Base-by-base conservation (phyloP, 345 rosid species). In the Psidium friedrichsthalianum region DNA sequence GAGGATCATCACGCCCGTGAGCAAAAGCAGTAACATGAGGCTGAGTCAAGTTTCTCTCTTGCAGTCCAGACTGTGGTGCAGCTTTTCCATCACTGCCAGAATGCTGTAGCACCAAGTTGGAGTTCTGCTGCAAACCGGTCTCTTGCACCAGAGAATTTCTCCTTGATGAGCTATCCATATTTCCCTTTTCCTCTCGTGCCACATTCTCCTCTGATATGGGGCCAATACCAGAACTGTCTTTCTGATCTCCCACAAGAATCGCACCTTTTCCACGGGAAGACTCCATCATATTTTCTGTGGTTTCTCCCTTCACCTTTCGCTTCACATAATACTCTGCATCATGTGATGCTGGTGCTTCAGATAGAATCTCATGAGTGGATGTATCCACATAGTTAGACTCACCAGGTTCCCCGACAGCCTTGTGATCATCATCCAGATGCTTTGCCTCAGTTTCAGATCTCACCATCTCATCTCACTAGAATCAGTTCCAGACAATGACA, bases 381-480 rank as follows among this genome's bases (percentile, higher is more conserved):
- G 85, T 57, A 78, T 83, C 83, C 25, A 80, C 82, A 18, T 42
- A 82, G 51, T 51, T 54, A 83, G 82, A 51, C 69, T 84, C 88
- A 76, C 86, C 90, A 55, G 54, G 82, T 85, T 92, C 91, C 25
- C 89, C 78, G 24, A 54, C 83, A 82, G 81, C 53, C 83, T 86
- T 85, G 82, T 52, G 82, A 69, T 82, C 90, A 21, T 86, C 88
- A 84, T 84, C 87, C 54, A 82, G 51, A 6, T 69, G 51, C 76
- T 91, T 90, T n/a, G 85, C 16, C 86, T 90, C 88, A 84, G 74
- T 84, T 85, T 94, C 93, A 76, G 87, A 84, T 88, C 90, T 91
- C 80, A 88, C 51, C 11, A 85, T 56, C 85, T 84, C 29, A 54
- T 69, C 59, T 88, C 87, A 56, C 51, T 89, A 51, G 74, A 82